Evolutionary conservation across 129 eudicot genomes (phyloP), one percentile per base, ranked within the genome.

Genomic region (Flaveria ramosissima): DNA sequence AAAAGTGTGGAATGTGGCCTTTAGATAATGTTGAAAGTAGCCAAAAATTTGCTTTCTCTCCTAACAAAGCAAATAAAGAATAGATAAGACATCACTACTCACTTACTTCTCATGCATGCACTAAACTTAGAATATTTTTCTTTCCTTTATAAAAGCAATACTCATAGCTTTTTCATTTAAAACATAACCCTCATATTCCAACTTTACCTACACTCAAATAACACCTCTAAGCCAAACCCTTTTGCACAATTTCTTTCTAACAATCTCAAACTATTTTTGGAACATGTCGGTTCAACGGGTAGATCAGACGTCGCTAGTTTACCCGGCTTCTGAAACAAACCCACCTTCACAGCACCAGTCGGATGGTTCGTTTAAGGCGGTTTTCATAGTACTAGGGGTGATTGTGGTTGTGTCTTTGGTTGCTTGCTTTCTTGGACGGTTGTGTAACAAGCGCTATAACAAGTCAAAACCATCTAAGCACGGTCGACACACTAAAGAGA

Each of bases 21-120:
- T 78, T 52, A 75, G 72, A 81, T 59, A 51, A 69, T 75, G 77
- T 66, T 77, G 72, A 82, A 82, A 82, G 81, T 74, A 68, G 81
- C 85, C 81, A 82, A 82, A 77, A 77, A 77, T 68, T 68, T 82
- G 75, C 82, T 77, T 77, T 82, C 79, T 77, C 85, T 82, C 78
- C 56, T 77, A 77, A 72, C 85, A 82, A 77, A 82, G 85, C 85
- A 82, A 62, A 77, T 77, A 77, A 71, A 77, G 81, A 72, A 65
- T 55, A 67, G 70, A 80, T 80, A 26, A 80, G 76, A 80, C 84
- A 74, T n/a, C 84, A 80, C 80, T 56, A 80, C 84, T 67, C 75
- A 82, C 78, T 67, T 77, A 12, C 14, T 71, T 71, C 65, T 21
- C 64, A 57, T 57, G 32, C 50, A 70, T 56, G 84, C 85, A 77